Conservation (phyloP, 2,329 filamentous ascomycete species). For the Stemphylium lycopersici region DNA sequence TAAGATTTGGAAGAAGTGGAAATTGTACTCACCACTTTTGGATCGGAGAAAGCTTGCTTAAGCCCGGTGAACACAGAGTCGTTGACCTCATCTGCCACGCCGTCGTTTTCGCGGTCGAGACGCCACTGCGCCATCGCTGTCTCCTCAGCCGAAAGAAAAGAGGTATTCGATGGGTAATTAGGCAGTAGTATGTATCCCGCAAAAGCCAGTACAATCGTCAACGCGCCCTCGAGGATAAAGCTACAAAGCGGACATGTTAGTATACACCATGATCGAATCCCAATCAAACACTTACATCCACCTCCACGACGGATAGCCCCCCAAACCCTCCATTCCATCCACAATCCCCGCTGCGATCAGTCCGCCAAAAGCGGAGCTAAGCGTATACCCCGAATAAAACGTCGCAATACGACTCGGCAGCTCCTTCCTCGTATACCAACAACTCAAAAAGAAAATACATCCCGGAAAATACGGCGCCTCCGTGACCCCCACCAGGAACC, state of each 20-base stretch:
- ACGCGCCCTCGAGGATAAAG: slow-evolving; percentile 30
- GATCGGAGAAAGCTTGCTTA: slow-evolving; percentile 57
- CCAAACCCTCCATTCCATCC: slow-evolving; percentile 42
- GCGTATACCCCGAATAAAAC: slow-evolving; percentile 62
- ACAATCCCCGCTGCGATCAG: slow-evolving; percentile 58
- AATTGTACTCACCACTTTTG: slow-evolving; percentile 46
- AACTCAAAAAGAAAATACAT: slow-evolving; percentile 29
- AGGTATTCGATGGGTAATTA: slow-evolving; percentile 57
- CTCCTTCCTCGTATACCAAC: slow-evolving; percentile 38
- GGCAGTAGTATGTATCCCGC: slow-evolving; percentile 54
- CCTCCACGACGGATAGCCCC: slow-evolving; percentile 33
- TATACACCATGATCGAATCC: not conserved
- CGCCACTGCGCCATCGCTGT: slow-evolving; percentile 27
- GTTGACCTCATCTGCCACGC: slow-evolving; percentile 21
- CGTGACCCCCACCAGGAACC: slow-evolving; percentile 50
- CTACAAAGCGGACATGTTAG: slow-evolving; percentile 1
- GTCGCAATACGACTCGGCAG: slow-evolving; percentile 63
- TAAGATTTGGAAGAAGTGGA: no score
- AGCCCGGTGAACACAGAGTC: slow-evolving; percentile 48
- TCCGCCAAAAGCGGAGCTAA: slow-evolving; percentile 60
- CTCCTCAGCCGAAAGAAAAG: slow-evolving; percentile 48
- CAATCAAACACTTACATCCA: slow-evolving; percentile 10
- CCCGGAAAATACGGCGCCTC: slow-evolving; percentile 31
- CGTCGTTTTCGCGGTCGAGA: slow-evolving; percentile 27
- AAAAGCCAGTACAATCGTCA: slow-evolving; percentile 25